Evolutionary conservation across 768 basidiomycete species (phyloP).

Genomic region (Clathrus columnatus): DNA sequence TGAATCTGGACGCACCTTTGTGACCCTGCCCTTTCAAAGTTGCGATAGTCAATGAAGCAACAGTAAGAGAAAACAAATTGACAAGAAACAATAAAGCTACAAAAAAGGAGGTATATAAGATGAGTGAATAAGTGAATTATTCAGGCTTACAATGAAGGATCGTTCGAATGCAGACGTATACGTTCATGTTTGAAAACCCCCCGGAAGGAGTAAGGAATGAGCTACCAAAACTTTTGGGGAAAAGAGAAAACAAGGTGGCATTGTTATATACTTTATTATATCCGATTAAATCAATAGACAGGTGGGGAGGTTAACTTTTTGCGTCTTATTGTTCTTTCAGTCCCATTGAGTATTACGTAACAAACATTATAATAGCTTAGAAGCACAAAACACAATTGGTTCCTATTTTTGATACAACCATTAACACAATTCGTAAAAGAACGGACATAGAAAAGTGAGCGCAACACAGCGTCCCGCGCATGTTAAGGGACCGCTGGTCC

Average conservation of each 20-base stretch:
- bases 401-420: too few relatives aligned
- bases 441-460: conserved; percentile 10
- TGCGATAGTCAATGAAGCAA: conserved; percentile 50
- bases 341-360: too few relatives aligned
- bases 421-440: too few relatives aligned
- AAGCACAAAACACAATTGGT: too few relatives aligned
- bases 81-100: conserved; percentile 42
- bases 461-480: conserved; percentile 8
- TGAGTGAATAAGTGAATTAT: conserved; percentile 14
- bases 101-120: neutral
- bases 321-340: too few relatives aligned
- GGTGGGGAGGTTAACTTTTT: too few relatives aligned
- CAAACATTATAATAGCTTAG: too few relatives aligned
- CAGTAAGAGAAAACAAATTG: conserved; percentile 43
- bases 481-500: conserved; percentile 4
- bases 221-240: conserved; percentile 4
- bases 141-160: conserved; percentile 41
- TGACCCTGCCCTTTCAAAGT: conserved; percentile 27
- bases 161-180: conserved; percentile 49
- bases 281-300: too few relatives aligned
- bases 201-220: neutral
- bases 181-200: conserved; percentile 32
- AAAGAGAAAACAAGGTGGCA: conserved; percentile 24
- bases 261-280: conserved; percentile 17
- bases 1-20: neutral